These are phyloP conservation scores for Calonectria hawksworthii DNA, from an alignment of 2,329 filamentous ascomycete species.

Conservation along the genomic window DNA sequence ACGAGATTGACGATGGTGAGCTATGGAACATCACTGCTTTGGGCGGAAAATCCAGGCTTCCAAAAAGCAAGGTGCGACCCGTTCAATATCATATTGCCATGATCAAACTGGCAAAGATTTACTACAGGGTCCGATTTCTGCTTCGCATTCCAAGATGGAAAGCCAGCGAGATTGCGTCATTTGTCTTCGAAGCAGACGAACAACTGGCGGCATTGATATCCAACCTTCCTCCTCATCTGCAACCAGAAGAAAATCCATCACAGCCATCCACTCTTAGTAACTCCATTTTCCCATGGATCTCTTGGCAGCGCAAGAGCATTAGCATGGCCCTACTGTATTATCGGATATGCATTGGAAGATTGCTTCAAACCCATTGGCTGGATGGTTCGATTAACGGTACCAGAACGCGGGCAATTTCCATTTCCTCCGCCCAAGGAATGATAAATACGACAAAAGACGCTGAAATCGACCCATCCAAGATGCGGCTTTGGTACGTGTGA, in stretches of 20 bases:
- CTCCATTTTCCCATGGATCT: neutral
- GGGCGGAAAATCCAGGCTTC: neutral
- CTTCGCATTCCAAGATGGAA: neutral
- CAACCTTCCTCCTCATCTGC: neutral
- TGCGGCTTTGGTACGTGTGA: neutral
- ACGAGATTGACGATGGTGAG: slow-evolving; percentile 1
- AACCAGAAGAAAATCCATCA: neutral
- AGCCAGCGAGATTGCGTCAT: neutral
- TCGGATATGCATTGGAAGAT: neutral
- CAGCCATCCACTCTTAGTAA: neutral
- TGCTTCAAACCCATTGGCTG: slow-evolving; percentile 1
- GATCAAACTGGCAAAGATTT: neutral
- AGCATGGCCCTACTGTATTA: neutral
- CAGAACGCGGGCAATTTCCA: neutral
- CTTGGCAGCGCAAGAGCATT: slow-evolving; percentile 10
- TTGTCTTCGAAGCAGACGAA: slow-evolving; percentile 6
- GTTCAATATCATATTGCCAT: slow-evolving; percentile 13
- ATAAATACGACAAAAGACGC: neutral
- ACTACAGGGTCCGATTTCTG: neutral
- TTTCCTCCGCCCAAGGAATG: slow-evolving; percentile 3
- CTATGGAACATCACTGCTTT: neutral
- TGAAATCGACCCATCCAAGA: neutral
- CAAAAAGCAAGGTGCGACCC: neutral
- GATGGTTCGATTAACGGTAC: neutral
- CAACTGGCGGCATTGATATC: neutral